Evolutionary conservation across 306 rosid genomes (phyloP).

Genomic region (Cucumis hystrix): DNA sequence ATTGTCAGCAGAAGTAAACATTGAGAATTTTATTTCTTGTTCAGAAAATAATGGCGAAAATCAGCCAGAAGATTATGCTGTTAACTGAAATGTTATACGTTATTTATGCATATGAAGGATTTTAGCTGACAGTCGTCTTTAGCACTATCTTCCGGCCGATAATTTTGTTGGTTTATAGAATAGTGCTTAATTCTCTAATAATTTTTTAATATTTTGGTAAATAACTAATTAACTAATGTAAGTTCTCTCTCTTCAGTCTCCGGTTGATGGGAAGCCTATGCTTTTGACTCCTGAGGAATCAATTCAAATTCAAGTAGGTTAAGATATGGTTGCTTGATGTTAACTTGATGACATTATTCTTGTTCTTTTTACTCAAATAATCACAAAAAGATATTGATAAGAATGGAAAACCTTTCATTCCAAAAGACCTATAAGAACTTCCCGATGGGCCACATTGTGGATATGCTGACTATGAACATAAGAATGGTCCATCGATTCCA

Average conservation of each 20-base stretch:
- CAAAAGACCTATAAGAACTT: too few relatives aligned
- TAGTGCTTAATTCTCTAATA: background rate
- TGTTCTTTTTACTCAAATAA: background rate
- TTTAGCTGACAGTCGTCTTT: background rate
- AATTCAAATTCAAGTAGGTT: constrained; percentile 78
- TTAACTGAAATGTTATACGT: background rate
- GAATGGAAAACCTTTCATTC: background rate
- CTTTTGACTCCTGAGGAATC: constrained; percentile 96
- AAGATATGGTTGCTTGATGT: background rate
- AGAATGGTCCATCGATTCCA: background rate
- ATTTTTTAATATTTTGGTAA: background rate
- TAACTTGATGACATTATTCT: background rate
- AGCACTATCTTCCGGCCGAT: background rate
- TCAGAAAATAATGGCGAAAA: too few relatives aligned
- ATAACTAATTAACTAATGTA: constrained; percentile 12
- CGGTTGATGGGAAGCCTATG: constrained; percentile 97
- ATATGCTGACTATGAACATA: background rate
- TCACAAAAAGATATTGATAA: background rate
- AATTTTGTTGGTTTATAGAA: background rate
- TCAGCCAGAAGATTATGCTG: too few relatives aligned
- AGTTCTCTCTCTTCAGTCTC: constrained; percentile 48
- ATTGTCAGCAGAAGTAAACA: too few relatives aligned
- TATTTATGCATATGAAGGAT: background rate
- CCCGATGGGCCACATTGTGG: too few relatives aligned
- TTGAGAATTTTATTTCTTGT: too few relatives aligned